These are phyloP conservation scores for Leccinum sublutescens DNA, from an alignment of 768 basidiomycete species.

Conservation along the genomic window DNA sequence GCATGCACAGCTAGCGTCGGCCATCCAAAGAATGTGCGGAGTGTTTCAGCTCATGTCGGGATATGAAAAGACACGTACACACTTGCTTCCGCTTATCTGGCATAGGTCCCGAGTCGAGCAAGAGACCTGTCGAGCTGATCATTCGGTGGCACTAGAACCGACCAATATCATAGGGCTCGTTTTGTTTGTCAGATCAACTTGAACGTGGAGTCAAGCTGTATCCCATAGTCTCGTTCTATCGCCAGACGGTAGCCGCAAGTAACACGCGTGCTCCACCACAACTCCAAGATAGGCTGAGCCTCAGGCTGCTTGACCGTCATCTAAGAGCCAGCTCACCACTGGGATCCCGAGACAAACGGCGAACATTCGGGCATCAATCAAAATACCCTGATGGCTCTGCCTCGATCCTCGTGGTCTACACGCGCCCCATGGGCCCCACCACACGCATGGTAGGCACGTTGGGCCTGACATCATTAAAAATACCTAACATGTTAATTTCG, in stretches of 20 bases:
- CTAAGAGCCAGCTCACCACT: background rate
- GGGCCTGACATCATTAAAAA: slow-evolving; percentile 1
- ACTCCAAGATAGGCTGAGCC: background rate
- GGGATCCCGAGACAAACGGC: background rate
- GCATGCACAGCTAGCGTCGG: background rate
- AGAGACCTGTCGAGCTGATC: background rate
- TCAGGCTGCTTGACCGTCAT: background rate
- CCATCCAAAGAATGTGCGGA: slow-evolving; percentile 6
- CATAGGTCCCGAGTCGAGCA: background rate
- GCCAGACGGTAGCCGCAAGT: background rate
- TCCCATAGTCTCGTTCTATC: background rate
- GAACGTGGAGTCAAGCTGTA: background rate
- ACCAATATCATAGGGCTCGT: background rate
- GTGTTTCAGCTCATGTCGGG: slow-evolving; percentile 11
- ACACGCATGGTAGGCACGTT: slow-evolving; percentile 11
- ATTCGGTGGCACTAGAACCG: background rate
- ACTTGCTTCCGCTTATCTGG: background rate
- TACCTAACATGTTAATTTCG: slow-evolving; percentile 8
- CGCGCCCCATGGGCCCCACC: slow-evolving; percentile 1
- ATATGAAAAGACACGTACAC: slow-evolving; percentile 13
- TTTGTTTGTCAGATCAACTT: background rate
- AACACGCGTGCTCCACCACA: background rate
- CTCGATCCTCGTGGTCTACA: slow-evolving; percentile 20
- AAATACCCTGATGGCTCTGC: background rate
- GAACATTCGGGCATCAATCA: slow-evolving; percentile 1